Evolutionary conservation across 2,329 filamentous ascomycete species (phyloP).

Genomic region (Trichoderma harzianum): DNA sequence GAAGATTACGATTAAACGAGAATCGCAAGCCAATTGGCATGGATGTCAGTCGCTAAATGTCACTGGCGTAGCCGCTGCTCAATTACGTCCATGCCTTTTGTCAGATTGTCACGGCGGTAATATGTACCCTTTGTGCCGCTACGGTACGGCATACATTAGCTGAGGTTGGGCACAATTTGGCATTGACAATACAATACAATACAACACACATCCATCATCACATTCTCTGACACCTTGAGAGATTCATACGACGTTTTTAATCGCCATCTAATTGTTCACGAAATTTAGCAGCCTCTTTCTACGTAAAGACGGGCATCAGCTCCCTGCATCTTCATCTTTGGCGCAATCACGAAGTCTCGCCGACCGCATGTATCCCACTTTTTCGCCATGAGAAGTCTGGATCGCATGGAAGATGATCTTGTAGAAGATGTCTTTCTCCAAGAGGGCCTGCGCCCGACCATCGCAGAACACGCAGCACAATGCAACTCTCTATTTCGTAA

Average conservation of each 20-base stretch:
- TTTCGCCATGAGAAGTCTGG: background rate
- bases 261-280: background rate
- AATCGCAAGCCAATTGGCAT: background rate
- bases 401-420: background rate
- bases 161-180: background rate
- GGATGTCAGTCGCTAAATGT: background rate
- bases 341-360: background rate
- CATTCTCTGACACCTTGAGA: background rate
- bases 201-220: background rate
- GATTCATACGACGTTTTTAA: background rate
- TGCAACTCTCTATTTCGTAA: background rate
- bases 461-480: background rate
- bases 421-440: slow-evolving; percentile 10
- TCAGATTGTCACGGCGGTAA: background rate
- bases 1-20: background rate
- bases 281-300: background rate
- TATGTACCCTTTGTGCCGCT: background rate
- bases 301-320: background rate
- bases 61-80: background rate
- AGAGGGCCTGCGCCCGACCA: slow-evolving; percentile 7
- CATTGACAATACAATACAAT: background rate
- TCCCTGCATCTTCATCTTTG: background rate
- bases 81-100: background rate
- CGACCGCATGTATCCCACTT: background rate
- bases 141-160: background rate